Base-by-base conservation (phyloP, 148 eudicot species). In the Vaccinium darrowii region DNA sequence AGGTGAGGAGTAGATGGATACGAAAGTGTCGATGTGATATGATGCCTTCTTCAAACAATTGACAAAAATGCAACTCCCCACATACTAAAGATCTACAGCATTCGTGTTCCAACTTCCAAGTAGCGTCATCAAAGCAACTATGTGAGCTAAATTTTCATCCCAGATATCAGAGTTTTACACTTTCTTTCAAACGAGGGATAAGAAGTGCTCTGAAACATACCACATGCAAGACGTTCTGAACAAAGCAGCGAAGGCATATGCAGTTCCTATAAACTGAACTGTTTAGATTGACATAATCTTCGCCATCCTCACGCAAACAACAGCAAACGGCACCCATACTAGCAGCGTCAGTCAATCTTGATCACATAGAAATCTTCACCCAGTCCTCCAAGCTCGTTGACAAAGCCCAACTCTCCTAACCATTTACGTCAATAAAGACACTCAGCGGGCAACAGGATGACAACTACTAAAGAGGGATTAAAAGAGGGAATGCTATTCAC, bases 261-360 rank as follows among this genome's bases (percentile, higher is more conserved):
- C 98, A 95, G 89, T 95, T 92, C 90, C 98, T 91, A 76, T 89
- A 95, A 52, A 93, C 56, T 33, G 91, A 89, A 86, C 92, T 90
- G 85, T 89, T 93, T 27, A 91, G 91, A 92, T 92, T 94, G 79
- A 87, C 88, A 85, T 90, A 91, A 76, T 97, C 99, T 90, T 93
- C 96, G 8, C 86, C 90, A 51, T 94, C 95, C 85, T 92, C 95
- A 16, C 87, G 88, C 89, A 97, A 75, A 86, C 99, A 97, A 90
- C 98, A 94, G 90, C 99, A 97, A 84, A 89, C 88, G 21, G 95
- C 88, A 85, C 98, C 99, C 98, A 97, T 97, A 60, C 81, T 88
- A 79, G 81, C 86, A 87, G 62, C 67, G 73, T 33, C 57, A n/a
- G 80, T 51, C 83, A 85, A 74, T 21, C 81, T 87, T 76, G 65